Evolutionary conservation across 805 yeast species (phyloP), one percentile per base, ranked within the genome.

Genomic region (Tetrapisispora nanseiensis): DNA sequence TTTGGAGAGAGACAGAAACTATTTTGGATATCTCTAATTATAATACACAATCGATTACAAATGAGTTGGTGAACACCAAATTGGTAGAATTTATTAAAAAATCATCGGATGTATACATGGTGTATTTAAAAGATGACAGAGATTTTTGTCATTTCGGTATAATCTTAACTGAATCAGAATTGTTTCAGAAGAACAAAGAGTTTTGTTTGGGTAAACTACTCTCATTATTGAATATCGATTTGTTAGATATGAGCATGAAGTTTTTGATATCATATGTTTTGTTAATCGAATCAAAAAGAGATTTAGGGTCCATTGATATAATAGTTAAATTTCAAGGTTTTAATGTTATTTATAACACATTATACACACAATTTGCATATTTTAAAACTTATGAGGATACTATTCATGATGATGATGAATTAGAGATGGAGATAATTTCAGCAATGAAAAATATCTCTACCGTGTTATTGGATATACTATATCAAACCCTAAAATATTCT

Each of bases 301-400:
- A 74, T 49, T 50, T 65, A 3, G 51, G 64, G 5, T 62, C 75
- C 1, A 51, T 76, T 32, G 70, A 67, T 32, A 59, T 69, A 30
- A 55, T 80, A 48, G 65, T 71, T 37, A 73, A 76, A 34, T 78
- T 65, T 48, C 71, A 71, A 35, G 82, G 82, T 0, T 72, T 76
- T 41, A 60, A 60, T 28, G 71, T 70, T 1, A 51, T 80, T 10
- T 62, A 72, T 46, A 59, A 58, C 33, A 61, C 66, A 6, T 49
- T 76, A 9, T 68, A 72, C 41, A 52, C 61, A 5, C 56, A 56
- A 23, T 61, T 61, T 43, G 65, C 65, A 19, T 61, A 60, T 40
- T 41, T 61, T 35, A 51, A 49, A 42, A 57, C 55, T 32, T 61
- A 61, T 45, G 60, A 59, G 3, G 46, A 47, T 22, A 46, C 43